Conservation (phyloP, 2,329 filamentous ascomycete genomes). For the Diaporthe sp. region DNA sequence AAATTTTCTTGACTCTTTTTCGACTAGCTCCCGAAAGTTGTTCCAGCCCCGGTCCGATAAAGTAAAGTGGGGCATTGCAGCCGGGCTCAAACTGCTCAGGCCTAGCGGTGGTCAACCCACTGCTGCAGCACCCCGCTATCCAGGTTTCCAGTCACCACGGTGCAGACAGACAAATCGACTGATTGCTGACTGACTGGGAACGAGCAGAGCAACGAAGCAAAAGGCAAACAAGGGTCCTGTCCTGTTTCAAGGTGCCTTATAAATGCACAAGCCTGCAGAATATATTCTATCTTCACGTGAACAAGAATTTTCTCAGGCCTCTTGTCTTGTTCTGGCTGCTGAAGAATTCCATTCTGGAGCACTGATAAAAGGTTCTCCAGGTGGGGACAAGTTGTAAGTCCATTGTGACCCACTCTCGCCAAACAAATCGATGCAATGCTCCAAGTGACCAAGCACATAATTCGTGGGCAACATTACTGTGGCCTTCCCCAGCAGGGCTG, state of each 20-base stretch:
- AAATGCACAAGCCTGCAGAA: neutral
- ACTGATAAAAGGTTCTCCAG: neutral
- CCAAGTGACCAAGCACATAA: neutral
- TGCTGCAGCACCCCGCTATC: neutral
- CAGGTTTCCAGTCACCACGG: neutral
- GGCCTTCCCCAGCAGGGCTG: neutral
- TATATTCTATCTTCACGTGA: neutral
- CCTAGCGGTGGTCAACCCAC: neutral
- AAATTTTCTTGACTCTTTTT: conserved; percentile 38
- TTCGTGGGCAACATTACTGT: neutral
- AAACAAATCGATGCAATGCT: neutral
- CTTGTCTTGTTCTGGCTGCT: neutral
- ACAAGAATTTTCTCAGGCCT: neutral
- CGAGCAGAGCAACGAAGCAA: neutral
- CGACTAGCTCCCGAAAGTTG: conserved; percentile 38
- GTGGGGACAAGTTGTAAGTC: neutral
- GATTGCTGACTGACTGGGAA: neutral
- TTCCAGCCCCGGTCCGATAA: conserved; percentile 35
- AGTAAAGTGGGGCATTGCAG: conserved; percentile 3
- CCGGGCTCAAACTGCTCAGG: neutral
- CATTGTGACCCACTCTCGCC: neutral
- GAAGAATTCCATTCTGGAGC: neutral
- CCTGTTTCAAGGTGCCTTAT: neutral
- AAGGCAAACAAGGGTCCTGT: neutral
- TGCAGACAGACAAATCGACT: neutral